These are phyloP conservation scores for Graphiopsis chlorocephala DNA, from an alignment of 2,329 filamentous ascomycete genomes.

Conservation along the genomic window DNA sequence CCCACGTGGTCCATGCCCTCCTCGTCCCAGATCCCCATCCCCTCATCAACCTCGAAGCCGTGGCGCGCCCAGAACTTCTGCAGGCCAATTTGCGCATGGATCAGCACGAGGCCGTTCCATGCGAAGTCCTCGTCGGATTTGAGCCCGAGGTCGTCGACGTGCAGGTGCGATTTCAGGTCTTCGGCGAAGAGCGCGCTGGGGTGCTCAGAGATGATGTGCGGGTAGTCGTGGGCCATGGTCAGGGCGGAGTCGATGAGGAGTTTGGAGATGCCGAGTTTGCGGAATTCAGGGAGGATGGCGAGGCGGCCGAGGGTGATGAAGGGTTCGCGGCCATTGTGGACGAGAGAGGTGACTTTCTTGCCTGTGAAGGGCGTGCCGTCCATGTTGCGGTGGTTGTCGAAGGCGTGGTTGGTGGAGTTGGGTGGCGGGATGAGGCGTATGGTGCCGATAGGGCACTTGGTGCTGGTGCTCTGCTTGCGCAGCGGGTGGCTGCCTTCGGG, in stretches of 20 bases:
- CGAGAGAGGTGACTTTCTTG: constrained; percentile 39
- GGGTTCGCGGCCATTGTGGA: constrained; percentile 63
- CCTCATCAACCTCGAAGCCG: constrained; percentile 72
- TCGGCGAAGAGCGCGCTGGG: constrained; percentile 31
- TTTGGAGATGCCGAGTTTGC: constrained; percentile 57
- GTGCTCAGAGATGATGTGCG: constrained; percentile 42
- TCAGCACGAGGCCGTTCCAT: constrained; percentile 74
- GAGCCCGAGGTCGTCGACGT: constrained; percentile 29
- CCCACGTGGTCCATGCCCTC: constrained; percentile 82
- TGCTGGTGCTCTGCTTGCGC: constrained; percentile 36
- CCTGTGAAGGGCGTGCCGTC: constrained; percentile 24
- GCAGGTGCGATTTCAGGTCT: constrained; percentile 31
- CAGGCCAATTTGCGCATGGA: constrained; percentile 72
- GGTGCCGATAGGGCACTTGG: constrained; percentile 64
- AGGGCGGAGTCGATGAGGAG: constrained; percentile 66
- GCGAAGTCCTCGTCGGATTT: constrained; percentile 35
- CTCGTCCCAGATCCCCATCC: constrained; percentile 75
- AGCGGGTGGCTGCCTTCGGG: constrained; percentile 17
- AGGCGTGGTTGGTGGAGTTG: constrained; percentile 42
- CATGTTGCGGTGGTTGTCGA: constrained; percentile 15
- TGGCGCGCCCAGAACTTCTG: constrained; percentile 64
- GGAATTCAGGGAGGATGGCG: constrained; percentile 57
- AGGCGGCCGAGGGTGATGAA: constrained; percentile 82
- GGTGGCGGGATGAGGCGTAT: constrained; percentile 80
- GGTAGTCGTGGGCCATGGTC: constrained; percentile 64